Evolutionary conservation across 768 basidiomycete species (phyloP).

Genomic region (Podaxis rugospora): DNA sequence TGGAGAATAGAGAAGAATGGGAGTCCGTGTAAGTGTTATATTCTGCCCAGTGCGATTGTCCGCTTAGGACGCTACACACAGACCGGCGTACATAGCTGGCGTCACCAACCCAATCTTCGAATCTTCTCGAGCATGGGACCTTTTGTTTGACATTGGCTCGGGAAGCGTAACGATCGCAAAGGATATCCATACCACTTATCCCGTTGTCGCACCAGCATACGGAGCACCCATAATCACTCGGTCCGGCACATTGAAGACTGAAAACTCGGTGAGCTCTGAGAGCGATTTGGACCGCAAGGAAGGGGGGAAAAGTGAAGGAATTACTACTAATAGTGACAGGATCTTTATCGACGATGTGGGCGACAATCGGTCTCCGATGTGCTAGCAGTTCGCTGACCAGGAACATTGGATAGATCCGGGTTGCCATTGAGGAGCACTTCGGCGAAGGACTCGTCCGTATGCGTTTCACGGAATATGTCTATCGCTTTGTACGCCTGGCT

Average conservation of each 20-base stretch:
- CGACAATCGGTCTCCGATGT: constrained; percentile 13
- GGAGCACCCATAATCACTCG: constrained; percentile 45
- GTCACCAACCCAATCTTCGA: constrained; percentile 98
- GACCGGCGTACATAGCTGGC: constrained; percentile 92
- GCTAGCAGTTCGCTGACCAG: constrained; percentile 7
- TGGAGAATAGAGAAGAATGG: constrained; percentile 86
- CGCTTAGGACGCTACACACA: constrained; percentile 22
- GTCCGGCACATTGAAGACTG: constrained; percentile 60
- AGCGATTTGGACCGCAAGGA: constrained; percentile 71
- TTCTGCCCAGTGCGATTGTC: constrained; percentile 1
- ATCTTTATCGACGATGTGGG: constrained; percentile 93
- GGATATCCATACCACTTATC: constrained; percentile 65
- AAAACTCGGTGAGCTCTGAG: constrained; percentile 58
- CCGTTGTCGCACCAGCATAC: constrained; percentile 38
- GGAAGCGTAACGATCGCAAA: constrained; percentile 85
- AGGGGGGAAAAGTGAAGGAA: constrained; percentile 51
- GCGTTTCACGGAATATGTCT: constrained; percentile 86
- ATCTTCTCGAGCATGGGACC: constrained; percentile 82
- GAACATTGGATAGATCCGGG: constrained; percentile 52
- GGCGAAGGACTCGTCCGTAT: constrained; percentile 86
- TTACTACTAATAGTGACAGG: constrained; percentile 67
- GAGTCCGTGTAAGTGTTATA: constrained; percentile 67
- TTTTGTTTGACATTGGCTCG: constrained; percentile 86
- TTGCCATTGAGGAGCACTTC: constrained; percentile 88
- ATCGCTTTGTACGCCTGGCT: constrained; percentile 83